Base-by-base conservation (phyloP, 2,329 filamentous ascomycete species). In the Penicillium sp. region DNA sequence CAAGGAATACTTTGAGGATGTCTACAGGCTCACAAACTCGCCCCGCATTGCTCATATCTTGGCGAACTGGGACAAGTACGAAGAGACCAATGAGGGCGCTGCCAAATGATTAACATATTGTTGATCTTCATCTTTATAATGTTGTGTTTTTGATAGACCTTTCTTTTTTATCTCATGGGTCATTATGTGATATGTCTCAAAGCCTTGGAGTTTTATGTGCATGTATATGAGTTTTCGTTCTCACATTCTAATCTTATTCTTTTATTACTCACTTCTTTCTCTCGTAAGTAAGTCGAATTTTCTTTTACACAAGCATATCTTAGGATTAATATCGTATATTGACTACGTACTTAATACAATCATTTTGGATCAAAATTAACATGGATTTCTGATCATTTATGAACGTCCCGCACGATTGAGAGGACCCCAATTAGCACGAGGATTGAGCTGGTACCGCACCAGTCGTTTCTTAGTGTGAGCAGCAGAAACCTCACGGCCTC, bases 1-100 rank as follows among this genome's bases (percentile, higher is more conserved):
- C 51, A 96, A 92, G 83, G 94, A 97, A 79, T 99, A 99, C 79
- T 99, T 99, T 77, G 93, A 99, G 82, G 94, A 97, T 70, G 95
- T 99, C 47, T 97, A 97, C 79, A 85, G 86, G 67, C 78, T 99
- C 72, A 99, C 94, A 51, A 97, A 95, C 78, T 84, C 80, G 18
- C 84, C 84, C 41, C 79, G 76, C 38, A 77, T 80, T 60, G 78
- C 76, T 30, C 72, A 77, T 57, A 75, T 80, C 56, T 74, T 97
- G 72, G 90, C 91, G 63, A 96, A 97, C 79, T 91, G 88, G 88
- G 88, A 90, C 46, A 87, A 85, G 74, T 90, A 88, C 70, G 77
- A 80, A 61, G 75, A 77, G 55, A 72, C 61, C 29, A 66, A 55
- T 50, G 68, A 68, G 51, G 53, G 48, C 34, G 46, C 50, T 40